Evolutionary conservation across 257 asterid species (phyloP).

Genomic region (Przewalskia tangutica): DNA sequence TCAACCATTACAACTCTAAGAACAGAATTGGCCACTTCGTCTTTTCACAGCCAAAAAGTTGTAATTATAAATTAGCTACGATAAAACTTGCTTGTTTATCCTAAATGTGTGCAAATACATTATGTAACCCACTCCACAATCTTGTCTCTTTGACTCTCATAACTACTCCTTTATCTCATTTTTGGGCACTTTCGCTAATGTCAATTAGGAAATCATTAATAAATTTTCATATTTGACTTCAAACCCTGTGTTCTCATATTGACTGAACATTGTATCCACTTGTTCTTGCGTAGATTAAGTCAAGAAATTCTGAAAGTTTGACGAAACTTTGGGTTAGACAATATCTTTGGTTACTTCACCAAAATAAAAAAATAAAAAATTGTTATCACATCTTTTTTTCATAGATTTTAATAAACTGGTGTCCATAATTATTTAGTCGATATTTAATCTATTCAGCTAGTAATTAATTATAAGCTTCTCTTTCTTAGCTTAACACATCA

Average conservation of each 20-base stretch:
- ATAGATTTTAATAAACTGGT: no score
- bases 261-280: neutral
- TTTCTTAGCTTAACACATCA: no score
- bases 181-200: neutral
- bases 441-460: no score
- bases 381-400: no score
- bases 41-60: neutral
- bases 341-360: no score
- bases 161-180: neutral
- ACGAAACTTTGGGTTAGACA: no score
- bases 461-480: no score
- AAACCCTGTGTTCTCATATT: neutral
- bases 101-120: neutral
- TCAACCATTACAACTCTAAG: neutral
- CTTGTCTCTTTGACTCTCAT: neutral
- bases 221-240: neutral
- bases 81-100: neutral
- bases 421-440: no score
- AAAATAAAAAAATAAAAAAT: no score
- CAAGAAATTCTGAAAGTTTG: neutral
- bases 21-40: neutral
- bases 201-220: neutral
- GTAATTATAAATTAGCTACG: neutral
- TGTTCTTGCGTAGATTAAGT: neutral
- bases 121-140: neutral